Evolutionary conservation across 805 yeast genomes (phyloP).

Genomic region (Candida nanaspora): DNA sequence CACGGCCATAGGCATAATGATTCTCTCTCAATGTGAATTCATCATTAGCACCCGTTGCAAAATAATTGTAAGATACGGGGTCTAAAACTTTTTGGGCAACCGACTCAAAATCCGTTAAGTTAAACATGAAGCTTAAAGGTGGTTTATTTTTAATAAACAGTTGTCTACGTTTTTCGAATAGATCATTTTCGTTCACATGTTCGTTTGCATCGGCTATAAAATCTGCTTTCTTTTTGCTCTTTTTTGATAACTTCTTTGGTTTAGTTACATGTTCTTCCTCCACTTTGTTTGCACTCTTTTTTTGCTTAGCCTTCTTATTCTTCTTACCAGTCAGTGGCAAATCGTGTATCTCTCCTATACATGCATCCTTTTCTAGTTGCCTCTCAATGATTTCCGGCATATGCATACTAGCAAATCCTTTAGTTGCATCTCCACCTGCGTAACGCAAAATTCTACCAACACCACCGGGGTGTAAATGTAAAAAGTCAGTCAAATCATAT

Average conservation of each 20-base stretch:
- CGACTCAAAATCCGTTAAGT: slow-evolving; percentile 76
- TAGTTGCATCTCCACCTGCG: slow-evolving; percentile 47
- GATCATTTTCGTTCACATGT: not conserved
- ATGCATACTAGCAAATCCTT: slow-evolving; percentile 21
- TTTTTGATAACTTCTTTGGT: slow-evolving; percentile 13
- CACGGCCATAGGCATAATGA: slow-evolving; percentile 76
- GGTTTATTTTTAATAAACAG: slow-evolving; percentile 47
- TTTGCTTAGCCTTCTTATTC: not conserved
- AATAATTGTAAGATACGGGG: slow-evolving; percentile 78
- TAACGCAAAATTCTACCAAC: slow-evolving; percentile 30
- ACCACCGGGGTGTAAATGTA: slow-evolving; percentile 49
- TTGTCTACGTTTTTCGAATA: slow-evolving; percentile 23
- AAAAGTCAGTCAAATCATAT: slow-evolving; percentile 65
- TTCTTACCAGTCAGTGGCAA: not conserved
- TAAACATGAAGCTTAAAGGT: slow-evolving; percentile 56
- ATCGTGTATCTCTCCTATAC: slow-evolving; percentile 12
- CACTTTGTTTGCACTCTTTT: not conserved
- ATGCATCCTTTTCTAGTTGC: slow-evolving; percentile 15
- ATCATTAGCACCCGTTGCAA: slow-evolving; percentile 82
- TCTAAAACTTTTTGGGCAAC: slow-evolving; percentile 73
- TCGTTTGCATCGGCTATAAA: no score
- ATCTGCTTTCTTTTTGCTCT: slow-evolving; percentile 24
- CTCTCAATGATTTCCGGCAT: slow-evolving; percentile 9
- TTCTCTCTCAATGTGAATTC: slow-evolving; percentile 82
- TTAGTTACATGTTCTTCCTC: no score